Base-by-base conservation (phyloP, 108 stramenopile species). In the Nannochloropsis salina region DNA sequence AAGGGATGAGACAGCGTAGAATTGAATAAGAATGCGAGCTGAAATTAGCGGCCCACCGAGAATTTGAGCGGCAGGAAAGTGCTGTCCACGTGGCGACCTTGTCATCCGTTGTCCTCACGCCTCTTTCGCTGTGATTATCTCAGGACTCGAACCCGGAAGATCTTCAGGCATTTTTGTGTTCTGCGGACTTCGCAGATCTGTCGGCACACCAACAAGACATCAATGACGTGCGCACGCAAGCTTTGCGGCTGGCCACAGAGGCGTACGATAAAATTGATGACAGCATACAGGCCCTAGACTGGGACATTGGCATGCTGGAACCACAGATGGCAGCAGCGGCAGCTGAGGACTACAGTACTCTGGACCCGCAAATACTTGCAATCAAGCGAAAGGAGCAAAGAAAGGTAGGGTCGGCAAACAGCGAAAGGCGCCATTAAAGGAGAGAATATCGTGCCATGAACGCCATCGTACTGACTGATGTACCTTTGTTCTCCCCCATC, bases 281-380 rank as follows among this genome's bases (percentile, higher is more conserved):
- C n/a, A 74, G 61, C 61, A 74, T 74, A n/a, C 61, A 3, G 61
- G 61, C 61, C 61, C 8, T 74, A 74, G 61, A 74, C 61, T 74
- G 61, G 61, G 61, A 74, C 61, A 74, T 74, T 74, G 61, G 61
- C n/a, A 74, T 74, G 61, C 61, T 74, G 61, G 61, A 74, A 6
- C 61, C 61, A 6, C 61, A 74, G 61, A 74, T 74, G 61, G 61
- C 61, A 74, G 61, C 61, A 74, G 15, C 61, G 61, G 61, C 61
- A n/a, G 61, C 61, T n/a, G 61, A 74, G 61, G 61, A 74, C 61
- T 31, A 31, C 31, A 74, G n/a, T 74, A 74, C 20, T 74, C n/a
- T 74, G 8, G 61, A 74, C 61, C 61, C 61, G 4, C 61, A 74
- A n/a, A 74, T 74, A 15, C 61, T 74, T 15, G 61, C 61, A n/a